Percentiles rank a stretch among this genome's conserved stretches.
Conservation (phyloP, 768 basidiomycete species). For the Agaricus subrufescens region DNA sequence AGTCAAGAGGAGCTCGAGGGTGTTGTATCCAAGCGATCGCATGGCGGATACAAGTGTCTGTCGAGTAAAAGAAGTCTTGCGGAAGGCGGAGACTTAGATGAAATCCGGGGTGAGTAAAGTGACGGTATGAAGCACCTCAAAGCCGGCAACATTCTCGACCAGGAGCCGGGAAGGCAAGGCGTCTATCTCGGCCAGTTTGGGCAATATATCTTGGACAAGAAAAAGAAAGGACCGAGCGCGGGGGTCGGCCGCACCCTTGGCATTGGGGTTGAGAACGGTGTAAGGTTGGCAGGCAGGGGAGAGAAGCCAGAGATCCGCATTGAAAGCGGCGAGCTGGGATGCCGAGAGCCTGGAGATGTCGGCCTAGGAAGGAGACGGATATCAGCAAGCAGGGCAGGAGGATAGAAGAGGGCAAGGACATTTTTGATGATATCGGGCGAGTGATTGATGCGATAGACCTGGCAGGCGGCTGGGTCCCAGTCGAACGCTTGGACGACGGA, state of each 20-base stretch:
- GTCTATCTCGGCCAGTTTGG: conserved; percentile 40
- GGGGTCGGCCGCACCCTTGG: conserved; percentile 68
- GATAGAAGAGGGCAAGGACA: conserved; percentile 26
- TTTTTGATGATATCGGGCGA: conserved; percentile 42
- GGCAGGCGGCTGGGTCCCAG: conserved; percentile 74
- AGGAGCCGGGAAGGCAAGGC: conserved; percentile 56
- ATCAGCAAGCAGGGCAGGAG: background rate
- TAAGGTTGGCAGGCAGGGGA: conserved; percentile 86
- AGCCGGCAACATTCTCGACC: conserved; percentile 80
- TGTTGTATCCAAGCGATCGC: conserved; percentile 48
- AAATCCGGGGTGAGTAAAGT: background rate
- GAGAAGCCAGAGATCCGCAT: conserved; percentile 69
- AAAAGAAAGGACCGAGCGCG: conserved; percentile 74
- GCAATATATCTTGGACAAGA: conserved; percentile 59
- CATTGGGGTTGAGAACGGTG: conserved; percentile 69
- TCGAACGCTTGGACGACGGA: conserved; percentile 67
- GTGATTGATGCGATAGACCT: conserved; percentile 64
- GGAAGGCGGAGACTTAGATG: background rate
- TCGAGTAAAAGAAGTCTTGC: conserved; percentile 63
- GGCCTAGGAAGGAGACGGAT: conserved; percentile 26
- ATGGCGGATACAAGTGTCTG: conserved; percentile 49
- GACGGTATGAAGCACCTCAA: conserved; percentile 49
- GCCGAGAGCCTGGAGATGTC: conserved; percentile 62
- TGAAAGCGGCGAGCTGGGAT: conserved; percentile 34
- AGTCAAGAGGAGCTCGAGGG: conserved; percentile 61